Base-by-base conservation (phyloP, 2,329 filamentous ascomycete genomes). In the Phaeosphaeria sp. region DNA sequence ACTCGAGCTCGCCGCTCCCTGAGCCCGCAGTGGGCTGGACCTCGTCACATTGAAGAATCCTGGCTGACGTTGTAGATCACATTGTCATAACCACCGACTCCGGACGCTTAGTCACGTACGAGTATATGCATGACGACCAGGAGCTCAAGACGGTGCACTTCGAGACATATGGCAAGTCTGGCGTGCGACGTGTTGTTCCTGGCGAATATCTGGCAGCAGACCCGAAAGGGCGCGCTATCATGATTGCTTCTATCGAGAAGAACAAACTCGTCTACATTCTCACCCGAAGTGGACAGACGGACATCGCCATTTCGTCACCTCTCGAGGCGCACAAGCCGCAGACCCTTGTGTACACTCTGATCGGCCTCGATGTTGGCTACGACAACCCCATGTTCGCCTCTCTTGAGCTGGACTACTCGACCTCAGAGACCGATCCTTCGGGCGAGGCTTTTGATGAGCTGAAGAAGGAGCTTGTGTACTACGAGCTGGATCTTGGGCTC, bases 201-300 rank as follows among this genome's bases (percentile, higher is more conserved):
- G 95, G 96, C 59, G 93, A 99, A 78, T 99, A 97, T 73, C 86
- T 99, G 25, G 95, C 94, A 6, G 92, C 92, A 51, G 95, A 99
- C 73, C 95, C 95, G 25, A 97, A 97, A 78, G 95, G 95, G 55
- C 88, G 95, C 81, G 96, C 96, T 54, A 97, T 94, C 74, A 85
- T 99, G 74, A 91, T 98, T 60, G 93, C 95, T 9, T 94, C 93
- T 5, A 86, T 94, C 54, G 96, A 99, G 81, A 99, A 99, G 86
- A 99, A 98, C 82, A 99, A 99, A 82, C 90, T 99, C 55, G 95
- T 99, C 67, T 99, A 99, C 79, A 94, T 99, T 71, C 84, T 99
- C 67, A 98, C 98, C 78, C 90, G 96, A 65, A 96, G 97, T 79
- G 87, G 93, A 2, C 92, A 98, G 78, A 93, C 93, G 18, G 92